Evolutionary conservation across 2,329 filamentous ascomycete genomes (phyloP).

Genomic region (Cladosporium sp.): DNA sequence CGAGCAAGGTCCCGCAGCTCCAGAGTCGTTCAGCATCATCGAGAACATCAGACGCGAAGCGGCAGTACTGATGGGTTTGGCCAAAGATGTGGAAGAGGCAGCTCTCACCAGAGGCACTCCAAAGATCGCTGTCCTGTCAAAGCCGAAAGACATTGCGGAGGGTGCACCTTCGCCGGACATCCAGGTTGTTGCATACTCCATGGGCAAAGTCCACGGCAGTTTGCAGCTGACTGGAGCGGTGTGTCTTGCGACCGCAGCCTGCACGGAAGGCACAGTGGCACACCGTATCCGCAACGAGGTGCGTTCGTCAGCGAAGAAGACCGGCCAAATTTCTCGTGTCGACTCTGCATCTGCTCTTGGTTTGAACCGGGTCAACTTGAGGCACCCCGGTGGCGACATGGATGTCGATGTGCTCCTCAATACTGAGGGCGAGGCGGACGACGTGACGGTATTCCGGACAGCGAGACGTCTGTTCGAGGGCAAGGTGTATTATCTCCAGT

Average conservation of each 20-base stretch:
- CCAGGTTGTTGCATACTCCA: slow-evolving; percentile 27
- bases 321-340: background rate
- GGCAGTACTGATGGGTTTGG: slow-evolving; percentile 21
- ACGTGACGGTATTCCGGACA: slow-evolving; percentile 22
- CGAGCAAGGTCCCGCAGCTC: slow-evolving; percentile 7
- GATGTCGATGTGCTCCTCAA: slow-evolving; percentile 24
- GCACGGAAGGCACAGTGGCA: slow-evolving; percentile 28
- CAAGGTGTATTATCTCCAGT: slow-evolving; percentile 19
- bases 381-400: slow-evolving; percentile 27
- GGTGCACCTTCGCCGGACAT: slow-evolving; percentile 13
- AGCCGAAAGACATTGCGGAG: slow-evolving; percentile 13
- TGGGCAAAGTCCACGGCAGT: slow-evolving; percentile 32
- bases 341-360: background rate
- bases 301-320: background rate
- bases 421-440: slow-evolving; percentile 19
- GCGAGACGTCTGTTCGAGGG: slow-evolving; percentile 21
- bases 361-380: slow-evolving; percentile 16
- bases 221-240: slow-evolving; percentile 33
- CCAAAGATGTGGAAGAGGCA: slow-evolving; percentile 18
- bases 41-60: slow-evolving; percentile 19
- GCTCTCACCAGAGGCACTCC: slow-evolving; percentile 22
- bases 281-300: slow-evolving; percentile 15
- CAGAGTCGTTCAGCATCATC: slow-evolving; percentile 17
- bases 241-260: slow-evolving; percentile 28
- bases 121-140: slow-evolving; percentile 22